phyloP scores from a whole-genome alignment of 2,329 filamentous ascomycete genomes.

The Neurospora crassa region DNA sequence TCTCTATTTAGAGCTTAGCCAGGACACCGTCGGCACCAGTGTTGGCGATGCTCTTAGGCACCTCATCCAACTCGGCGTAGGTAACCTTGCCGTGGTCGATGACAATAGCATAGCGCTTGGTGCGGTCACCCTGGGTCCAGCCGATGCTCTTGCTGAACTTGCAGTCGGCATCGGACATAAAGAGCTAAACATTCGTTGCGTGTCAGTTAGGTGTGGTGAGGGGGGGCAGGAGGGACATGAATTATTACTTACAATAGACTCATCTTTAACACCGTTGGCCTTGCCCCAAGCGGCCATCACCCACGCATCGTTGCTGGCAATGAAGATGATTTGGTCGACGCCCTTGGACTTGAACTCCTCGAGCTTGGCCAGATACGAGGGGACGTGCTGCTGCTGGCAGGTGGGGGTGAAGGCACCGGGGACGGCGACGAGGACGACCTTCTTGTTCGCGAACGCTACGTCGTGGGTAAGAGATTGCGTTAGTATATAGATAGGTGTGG shows the following conservation, averaged over 20 bases:
- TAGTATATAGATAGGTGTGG: not conserved
- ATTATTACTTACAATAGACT: constrained; percentile 42
- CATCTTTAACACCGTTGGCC: constrained; percentile 68
- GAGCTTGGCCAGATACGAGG: constrained; percentile 67
- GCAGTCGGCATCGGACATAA: constrained; percentile 60
- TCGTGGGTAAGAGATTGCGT: not conserved
- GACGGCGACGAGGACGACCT: constrained; percentile 46
- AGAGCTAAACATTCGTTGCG: constrained; percentile 39
- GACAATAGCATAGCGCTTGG: constrained; percentile 69
- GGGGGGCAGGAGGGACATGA: not conserved
- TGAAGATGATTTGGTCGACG: constrained; percentile 71
- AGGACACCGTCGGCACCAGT: constrained; percentile 46
- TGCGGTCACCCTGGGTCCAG: constrained; percentile 67
- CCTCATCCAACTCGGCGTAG: constrained; percentile 68
- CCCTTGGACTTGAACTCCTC: constrained; percentile 67
- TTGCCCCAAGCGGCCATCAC: constrained; percentile 90
- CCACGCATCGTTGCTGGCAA: constrained; percentile 76
- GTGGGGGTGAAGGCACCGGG: constrained; percentile 77
- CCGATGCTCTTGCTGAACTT: constrained; percentile 71
- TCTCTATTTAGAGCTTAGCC: constrained; percentile 36
- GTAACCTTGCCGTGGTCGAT: constrained; percentile 75
- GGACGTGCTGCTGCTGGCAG: constrained; percentile 73
- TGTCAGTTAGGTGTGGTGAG: not conserved
- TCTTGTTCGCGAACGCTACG: constrained; percentile 47
- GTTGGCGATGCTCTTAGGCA: constrained; percentile 33